Percentiles rank a stretch among this genome's conserved stretches.
These are phyloP conservation scores for Noccaea bulbosa DNA, from an alignment of 345 rosid species.

Conservation along the genomic window DNA sequence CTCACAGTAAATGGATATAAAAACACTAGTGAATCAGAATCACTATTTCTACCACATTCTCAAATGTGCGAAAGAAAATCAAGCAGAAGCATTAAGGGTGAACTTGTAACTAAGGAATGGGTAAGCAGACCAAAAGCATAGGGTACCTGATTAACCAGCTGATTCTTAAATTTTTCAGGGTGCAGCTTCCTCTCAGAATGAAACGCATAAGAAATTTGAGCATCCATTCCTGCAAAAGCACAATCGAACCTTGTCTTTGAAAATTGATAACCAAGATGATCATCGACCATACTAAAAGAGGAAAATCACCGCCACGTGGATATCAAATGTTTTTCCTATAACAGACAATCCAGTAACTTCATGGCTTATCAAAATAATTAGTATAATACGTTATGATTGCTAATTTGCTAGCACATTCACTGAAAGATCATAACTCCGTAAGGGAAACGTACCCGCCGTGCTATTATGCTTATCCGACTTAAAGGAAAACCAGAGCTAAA, in stretches of 20 bases:
- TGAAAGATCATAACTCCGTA: neutral
- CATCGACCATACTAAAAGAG: constrained; percentile 9
- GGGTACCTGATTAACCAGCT: constrained; percentile 88
- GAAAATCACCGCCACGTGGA: constrained; percentile 10
- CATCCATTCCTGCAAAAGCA: constrained; percentile 82
- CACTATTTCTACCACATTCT: neutral
- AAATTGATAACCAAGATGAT: constrained; percentile 18
- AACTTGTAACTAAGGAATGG: neutral
- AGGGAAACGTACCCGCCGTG: neutral
- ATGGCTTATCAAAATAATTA: neutral
- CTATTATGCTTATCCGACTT: neutral
- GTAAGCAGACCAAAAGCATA: constrained; percentile 17
- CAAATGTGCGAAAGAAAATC: neutral
- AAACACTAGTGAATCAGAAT: constrained; percentile 4
- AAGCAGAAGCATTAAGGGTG: neutral
- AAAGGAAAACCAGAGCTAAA: constrained; percentile 1
- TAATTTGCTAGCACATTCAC: neutral
- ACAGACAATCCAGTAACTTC: constrained; percentile 9
- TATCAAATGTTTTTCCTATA: neutral
- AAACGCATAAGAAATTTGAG: constrained; percentile 89
- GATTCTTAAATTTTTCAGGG: constrained; percentile 91
- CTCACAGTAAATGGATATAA: neutral
- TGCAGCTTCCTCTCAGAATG: constrained; percentile 80
- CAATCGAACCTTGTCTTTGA: constrained; percentile 19
- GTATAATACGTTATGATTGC: constrained; percentile 9